phyloP scores from a whole-genome alignment of 345 rosid species.

The Boechera stricta region DNA sequence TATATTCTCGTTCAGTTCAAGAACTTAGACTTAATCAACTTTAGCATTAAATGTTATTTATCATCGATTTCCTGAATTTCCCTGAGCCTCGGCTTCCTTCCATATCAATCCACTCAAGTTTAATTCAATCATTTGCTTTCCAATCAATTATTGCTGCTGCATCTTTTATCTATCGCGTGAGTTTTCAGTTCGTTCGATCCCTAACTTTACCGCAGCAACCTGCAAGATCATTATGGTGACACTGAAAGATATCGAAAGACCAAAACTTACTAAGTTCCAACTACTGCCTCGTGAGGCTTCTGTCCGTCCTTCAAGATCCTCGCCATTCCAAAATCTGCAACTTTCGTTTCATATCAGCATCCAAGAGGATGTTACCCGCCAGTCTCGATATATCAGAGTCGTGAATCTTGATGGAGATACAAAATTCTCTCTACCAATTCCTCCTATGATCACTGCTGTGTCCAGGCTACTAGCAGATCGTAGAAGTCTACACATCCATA shows the following conservation, averaged over 20 bases:
- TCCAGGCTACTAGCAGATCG: constrained; percentile 32
- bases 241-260: not conserved
- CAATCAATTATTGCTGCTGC: too few species aligned
- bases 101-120: too few species aligned
- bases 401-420: constrained; percentile 48
- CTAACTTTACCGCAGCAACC: too few species aligned
- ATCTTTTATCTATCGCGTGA: too few species aligned
- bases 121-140: too few species aligned
- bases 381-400: constrained; percentile 50
- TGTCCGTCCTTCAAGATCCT: constrained; percentile 37
- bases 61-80: too few species aligned
- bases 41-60: too few species aligned
- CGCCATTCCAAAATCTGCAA: constrained; percentile 44
- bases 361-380: constrained; percentile 49
- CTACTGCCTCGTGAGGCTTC: constrained; percentile 35
- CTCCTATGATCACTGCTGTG: constrained; percentile 44
- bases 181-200: too few species aligned
- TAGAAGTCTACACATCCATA: constrained; percentile 26
- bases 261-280: constrained; percentile 43
- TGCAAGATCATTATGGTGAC: too few species aligned
- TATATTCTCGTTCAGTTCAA: too few species aligned
- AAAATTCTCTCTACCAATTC: constrained; percentile 44
- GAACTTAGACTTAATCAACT: too few species aligned
- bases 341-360: constrained; percentile 46
- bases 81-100: too few species aligned